Evolutionary conservation across 768 basidiomycete genomes (phyloP).

Genomic region (Boletus subparvulus): DNA sequence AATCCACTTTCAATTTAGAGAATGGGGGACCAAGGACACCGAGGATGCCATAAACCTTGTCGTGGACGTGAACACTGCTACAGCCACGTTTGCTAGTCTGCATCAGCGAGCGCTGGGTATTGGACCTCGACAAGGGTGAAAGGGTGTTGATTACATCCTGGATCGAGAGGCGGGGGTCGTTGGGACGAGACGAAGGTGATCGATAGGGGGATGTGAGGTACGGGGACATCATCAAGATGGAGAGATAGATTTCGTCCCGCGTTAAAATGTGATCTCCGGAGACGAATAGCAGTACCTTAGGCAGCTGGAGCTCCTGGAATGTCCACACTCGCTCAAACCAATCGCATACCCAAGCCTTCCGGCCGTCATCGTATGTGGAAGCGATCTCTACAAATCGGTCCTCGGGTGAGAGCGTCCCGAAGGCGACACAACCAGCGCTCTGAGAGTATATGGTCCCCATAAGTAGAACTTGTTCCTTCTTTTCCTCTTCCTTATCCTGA

Average conservation of each 20-base stretch:
- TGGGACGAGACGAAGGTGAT: background rate
- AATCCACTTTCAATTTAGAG: background rate
- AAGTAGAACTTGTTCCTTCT: slow-evolving; percentile 2
- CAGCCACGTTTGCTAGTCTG: slow-evolving; percentile 7
- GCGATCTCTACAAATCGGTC: background rate
- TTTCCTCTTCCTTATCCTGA: background rate
- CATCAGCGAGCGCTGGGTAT: slow-evolving; percentile 9
- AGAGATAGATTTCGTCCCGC: slow-evolving; percentile 5
- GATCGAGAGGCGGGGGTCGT: background rate
- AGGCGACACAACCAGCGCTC: slow-evolving; percentile 12
- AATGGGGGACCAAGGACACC: background rate
- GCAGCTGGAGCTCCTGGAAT: slow-evolving; percentile 13
- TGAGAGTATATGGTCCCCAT: slow-evolving; percentile 6
- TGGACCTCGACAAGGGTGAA: slow-evolving; percentile 5
- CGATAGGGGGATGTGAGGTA: slow-evolving; percentile 3
- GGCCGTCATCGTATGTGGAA: slow-evolving; percentile 1
- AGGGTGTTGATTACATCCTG: slow-evolving; percentile 11
- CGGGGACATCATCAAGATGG: slow-evolving; percentile 10
- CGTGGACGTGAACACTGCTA: background rate
- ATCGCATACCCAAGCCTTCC: slow-evolving; percentile 11
- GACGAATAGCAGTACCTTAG: slow-evolving; percentile 4
- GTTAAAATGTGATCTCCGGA: slow-evolving; percentile 9
- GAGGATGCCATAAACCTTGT: slow-evolving; percentile 13
- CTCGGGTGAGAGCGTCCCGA: background rate
- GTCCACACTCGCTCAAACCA: slow-evolving; percentile 20